phyloP scores from a whole-genome alignment of 371 early-diverging fungal genomes.

The Mortierella sp. region DNA sequence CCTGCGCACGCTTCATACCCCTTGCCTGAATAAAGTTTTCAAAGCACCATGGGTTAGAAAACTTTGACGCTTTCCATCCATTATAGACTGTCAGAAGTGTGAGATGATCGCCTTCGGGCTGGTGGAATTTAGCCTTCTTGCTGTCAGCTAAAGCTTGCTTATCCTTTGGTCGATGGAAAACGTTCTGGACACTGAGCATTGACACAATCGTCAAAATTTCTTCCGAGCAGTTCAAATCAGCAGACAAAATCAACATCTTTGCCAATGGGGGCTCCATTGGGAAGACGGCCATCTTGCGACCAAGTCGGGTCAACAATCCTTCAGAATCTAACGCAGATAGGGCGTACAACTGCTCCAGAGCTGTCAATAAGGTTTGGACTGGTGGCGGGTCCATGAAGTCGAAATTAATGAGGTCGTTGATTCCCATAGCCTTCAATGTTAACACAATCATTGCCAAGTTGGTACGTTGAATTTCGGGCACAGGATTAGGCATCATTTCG shows the following conservation, averaged over 20 bases:
- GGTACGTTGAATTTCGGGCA: conserved; percentile 98
- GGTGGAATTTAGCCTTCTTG: conserved; percentile 97
- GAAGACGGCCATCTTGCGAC: conserved; percentile 97
- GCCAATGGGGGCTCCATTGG: conserved; percentile 95
- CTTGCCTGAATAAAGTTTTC: conserved; percentile 96
- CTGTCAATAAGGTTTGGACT: conserved; percentile 91
- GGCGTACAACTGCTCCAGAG: conserved; percentile 93
- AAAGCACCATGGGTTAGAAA: conserved; percentile 95
- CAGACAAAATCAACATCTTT: conserved; percentile 93
- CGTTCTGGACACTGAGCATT: conserved; percentile 94
- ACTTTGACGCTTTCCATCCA: conserved; percentile 90
- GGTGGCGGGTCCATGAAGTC: conserved; percentile 99
- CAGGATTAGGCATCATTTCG: conserved; percentile 95
- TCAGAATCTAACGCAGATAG: conserved; percentile 96
- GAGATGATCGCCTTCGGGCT: conserved; percentile 98
- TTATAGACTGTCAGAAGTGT: conserved; percentile 97
- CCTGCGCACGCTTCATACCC: conserved; percentile 89
- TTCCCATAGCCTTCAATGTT: conserved; percentile 95
- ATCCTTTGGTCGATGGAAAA: conserved; percentile 97
- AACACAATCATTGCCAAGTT: conserved; percentile 95
- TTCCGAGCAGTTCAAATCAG: conserved; percentile 94
- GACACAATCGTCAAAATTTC: conserved; percentile 97
- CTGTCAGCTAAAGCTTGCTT: conserved; percentile 95
- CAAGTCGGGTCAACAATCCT: conserved; percentile 93
- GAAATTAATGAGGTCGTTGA: conserved; percentile 95